phyloP scores from a whole-genome alignment of 1,139 yeast species.

The Arxiozyma bovina region DNA sequence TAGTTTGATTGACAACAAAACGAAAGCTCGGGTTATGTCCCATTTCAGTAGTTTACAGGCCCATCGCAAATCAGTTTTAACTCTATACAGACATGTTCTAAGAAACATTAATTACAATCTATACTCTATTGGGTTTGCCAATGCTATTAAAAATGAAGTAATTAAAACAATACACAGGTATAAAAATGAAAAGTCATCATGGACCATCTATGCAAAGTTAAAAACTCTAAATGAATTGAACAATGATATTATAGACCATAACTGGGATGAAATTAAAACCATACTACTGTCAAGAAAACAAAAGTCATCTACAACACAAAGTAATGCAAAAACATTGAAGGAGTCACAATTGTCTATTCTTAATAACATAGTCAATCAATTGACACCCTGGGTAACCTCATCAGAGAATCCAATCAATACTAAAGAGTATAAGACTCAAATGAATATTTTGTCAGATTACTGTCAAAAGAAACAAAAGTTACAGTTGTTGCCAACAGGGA shows the following conservation, averaged over 20 bases:
- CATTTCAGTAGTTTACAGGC: conserved; percentile 29
- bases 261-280: neutral
- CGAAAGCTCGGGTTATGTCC: conserved; percentile 26
- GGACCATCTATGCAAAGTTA: conserved; percentile 17
- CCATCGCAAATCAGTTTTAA: conserved; percentile 21
- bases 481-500: conserved; percentile 13
- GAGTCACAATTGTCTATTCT: neutral
- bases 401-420: neutral
- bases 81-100: conserved; percentile 21
- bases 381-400: neutral
- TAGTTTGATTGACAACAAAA: neutral
- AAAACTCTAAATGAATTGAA: conserved; percentile 13
- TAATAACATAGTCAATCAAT: neutral
- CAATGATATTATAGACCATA: conserved; percentile 1
- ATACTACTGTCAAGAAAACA: neutral
- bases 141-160: conserved; percentile 9
- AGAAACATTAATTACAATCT: conserved; percentile 13
- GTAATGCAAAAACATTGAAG: neutral
- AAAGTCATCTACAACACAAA: neutral
- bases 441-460: conserved; percentile 14
- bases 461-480: conserved; percentile 12
- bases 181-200: conserved; percentile 21
- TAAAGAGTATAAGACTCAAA: conserved; percentile 7
- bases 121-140: conserved; percentile 14
- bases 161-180: conserved; percentile 11